Evolutionary conservation across 257 asterid genomes (phyloP), one percentile per base, ranked within the genome.

Genomic region (Lycium ferocissimum): DNA sequence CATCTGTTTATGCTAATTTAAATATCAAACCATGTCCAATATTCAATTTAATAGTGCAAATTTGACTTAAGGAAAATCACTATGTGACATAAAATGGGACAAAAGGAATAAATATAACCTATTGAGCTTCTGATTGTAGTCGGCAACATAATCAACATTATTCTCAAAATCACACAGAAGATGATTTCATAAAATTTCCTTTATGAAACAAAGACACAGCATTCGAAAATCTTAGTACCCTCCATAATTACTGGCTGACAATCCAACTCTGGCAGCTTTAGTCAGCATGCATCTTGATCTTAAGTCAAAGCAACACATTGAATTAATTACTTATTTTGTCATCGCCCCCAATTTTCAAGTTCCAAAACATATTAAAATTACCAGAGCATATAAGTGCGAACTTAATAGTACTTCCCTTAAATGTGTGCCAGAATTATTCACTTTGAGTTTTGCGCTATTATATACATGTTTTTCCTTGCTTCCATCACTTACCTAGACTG

Each of bases 181-280:
- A 53, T 75, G 62, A 78, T 14, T 22, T 75, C 15, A 53, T 33
- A 33, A 7, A 53, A 7, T 57, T 53, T 53, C 33, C 49, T 15
- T 53, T 78, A 22, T 78, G 49, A 78, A 26, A 33, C 66, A 53
- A 78, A 33, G 65, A 53, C 82, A 53, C 20, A 9, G 8, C 82
- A 53, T 26, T 53, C 26, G 7, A 53, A 7, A 22, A 78, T 76
- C 82, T 33, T 76, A 51, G 65, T 7, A 26, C 26, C 53, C 49
- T 5, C 82, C 49, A 26, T 54, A 53, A 78, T 54, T 14, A 13
- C 65, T 26, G 65, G 17, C 66, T 54, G 45, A 33, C 65, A n/a
- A 78, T 53, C 66, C 8, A 78, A 78, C 63, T 78, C 65, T 26
- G 47, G 65, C 59, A 78, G 65, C 82, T 53, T 78, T 35, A 66